A percentile compares a stretch with the other conserved stretches of the same genome.
These are phyloP conservation scores for Hydrangea macrophylla DNA, from an alignment of 148 eudicot species.

Conservation along the genomic window DNA sequence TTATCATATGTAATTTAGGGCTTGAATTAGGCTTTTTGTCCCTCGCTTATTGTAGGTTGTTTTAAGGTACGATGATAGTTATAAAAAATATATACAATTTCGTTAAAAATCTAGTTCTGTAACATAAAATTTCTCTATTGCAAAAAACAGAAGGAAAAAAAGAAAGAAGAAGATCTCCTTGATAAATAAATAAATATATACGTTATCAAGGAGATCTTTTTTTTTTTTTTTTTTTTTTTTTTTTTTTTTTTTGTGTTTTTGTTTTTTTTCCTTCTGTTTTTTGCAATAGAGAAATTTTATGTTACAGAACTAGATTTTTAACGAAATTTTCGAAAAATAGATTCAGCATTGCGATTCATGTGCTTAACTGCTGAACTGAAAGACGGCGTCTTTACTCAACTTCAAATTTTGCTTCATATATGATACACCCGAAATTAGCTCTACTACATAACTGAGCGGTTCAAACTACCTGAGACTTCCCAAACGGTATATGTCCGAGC, in stretches of 20 bases:
- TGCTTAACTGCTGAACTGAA: neutral
- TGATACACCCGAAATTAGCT: no score
- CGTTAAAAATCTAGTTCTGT: neutral
- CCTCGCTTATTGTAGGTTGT: neutral
- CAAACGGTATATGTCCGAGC: no score
- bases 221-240: no score
- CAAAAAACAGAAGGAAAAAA: neutral
- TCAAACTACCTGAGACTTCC: no score
- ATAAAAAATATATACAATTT: no score
- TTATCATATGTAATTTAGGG: conserved; percentile 3
- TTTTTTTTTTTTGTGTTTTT: neutral
- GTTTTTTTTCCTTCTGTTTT: neutral
- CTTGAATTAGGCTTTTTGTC: conserved; percentile 3
- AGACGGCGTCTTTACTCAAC: neutral
- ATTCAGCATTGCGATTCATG: neutral
- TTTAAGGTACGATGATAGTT: no score
- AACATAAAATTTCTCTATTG: neutral
- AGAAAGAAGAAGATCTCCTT: no score
- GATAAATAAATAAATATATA: no score
- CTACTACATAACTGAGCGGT: no score
- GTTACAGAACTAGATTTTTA: neutral
- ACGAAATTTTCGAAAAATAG: neutral
- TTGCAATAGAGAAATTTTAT: neutral
- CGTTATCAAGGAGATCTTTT: no score
- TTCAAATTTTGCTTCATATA: neutral